Evolutionary conservation across 1,139 yeast genomes (phyloP), one percentile per base, ranked within the genome.

Genomic region (Geotrichum klebahnii): DNA sequence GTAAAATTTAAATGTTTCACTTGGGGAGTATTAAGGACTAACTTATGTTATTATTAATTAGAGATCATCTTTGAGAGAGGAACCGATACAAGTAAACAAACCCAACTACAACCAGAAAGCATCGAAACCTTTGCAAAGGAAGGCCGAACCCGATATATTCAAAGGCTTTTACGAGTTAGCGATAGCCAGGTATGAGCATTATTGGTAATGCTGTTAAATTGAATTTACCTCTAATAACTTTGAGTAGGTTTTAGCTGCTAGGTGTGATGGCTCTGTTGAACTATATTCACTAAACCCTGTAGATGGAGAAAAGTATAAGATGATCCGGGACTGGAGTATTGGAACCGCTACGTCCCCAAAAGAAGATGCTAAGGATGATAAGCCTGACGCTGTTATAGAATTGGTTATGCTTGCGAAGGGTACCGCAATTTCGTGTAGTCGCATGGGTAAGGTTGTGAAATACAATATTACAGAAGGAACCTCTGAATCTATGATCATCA

Each of bases 41-140:
- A 4, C 22, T 5, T 4, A 17, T 2, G 23, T 20, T 10, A 36
- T 12, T 14, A 48, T 23, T 28, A 22, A 29, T 38, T 42, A 60
- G 67, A 62, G 34, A 55, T 65, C 22, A 53, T 53, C 2, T 67
- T 67, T 45, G 56, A 58, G 4, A 46, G 45, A 12, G 63, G 60
- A 6, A 56, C 65, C n/a, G 67, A 68, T 46, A 68, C 72, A 16
- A 61, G 69, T 5, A 53, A 56, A 24, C 61, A 61, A 41, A 60
- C 59, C 26, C 61, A 61, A 8, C 61, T 61, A 5, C 62, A 62
- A 53, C 66, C 67, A 5, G 43, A 51, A 8, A 56, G 58, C 33
- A 55, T 56, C 33, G 53, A 55, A 22, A 59, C 62, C 6, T 59
- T 55, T 50, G 63, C 58, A 8, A 54, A 59, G 9, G 60, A 59